phyloP scores from a whole-genome alignment of 2,329 filamentous ascomycete genomes.

The Exophiala sideris region DNA sequence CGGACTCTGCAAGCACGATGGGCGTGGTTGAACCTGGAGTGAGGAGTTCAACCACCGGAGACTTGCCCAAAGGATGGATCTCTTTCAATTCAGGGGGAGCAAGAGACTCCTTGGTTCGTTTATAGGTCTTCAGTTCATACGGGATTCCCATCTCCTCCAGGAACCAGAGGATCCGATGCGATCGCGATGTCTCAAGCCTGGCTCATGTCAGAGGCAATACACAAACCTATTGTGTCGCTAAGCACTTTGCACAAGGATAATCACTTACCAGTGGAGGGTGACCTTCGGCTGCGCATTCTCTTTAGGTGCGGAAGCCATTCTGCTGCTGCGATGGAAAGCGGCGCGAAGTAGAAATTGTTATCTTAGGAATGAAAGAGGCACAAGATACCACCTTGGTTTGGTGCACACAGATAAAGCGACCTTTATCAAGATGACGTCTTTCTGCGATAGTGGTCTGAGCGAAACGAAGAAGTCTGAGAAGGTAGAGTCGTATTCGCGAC shows the following conservation, averaged over 20 bases:
- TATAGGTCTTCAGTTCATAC: constrained; percentile 78
- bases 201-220: constrained; percentile 4
- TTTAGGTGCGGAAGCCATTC: constrained; percentile 1
- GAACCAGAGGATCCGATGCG: constrained; percentile 80
- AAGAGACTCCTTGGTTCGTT: constrained; percentile 61
- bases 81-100: constrained; percentile 74
- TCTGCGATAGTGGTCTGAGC: no score
- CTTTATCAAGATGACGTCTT: no score
- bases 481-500: no score
- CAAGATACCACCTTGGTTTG: no score
- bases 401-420: no score
- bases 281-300: constrained; percentile 42
- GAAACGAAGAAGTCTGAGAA: no score
- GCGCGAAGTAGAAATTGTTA: no score
- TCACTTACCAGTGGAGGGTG: constrained; percentile 60
- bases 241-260: background rate
- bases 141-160: constrained; percentile 76
- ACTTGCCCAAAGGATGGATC: constrained; percentile 82
- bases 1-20: constrained; percentile 75
- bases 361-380: no score
- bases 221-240: background rate
- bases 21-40: constrained; percentile 45
- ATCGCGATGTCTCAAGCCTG: constrained; percentile 80
- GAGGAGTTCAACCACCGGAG: constrained; percentile 70
- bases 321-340: background rate